These are phyloP conservation scores for Solanum chaucha DNA, from an alignment of 257 asterid genomes.

Conservation along the genomic window DNA sequence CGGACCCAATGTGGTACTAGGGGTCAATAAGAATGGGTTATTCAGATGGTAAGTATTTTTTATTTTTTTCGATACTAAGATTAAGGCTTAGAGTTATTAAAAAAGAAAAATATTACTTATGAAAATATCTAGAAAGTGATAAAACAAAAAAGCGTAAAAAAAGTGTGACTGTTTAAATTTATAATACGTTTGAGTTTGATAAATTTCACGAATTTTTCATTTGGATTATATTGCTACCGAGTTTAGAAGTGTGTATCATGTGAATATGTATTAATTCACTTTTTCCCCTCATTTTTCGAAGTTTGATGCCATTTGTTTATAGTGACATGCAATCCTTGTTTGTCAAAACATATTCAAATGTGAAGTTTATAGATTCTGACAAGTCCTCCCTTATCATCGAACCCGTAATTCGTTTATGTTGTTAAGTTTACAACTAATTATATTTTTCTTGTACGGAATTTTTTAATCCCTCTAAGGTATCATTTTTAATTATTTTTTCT, in stretches of 20 bases:
- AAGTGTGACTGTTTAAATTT: not conserved
- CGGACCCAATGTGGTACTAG: not conserved
- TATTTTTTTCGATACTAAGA: fast-evolving
- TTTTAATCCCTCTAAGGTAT: no score
- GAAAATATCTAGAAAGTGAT: not conserved
- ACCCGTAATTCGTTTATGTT: no score
- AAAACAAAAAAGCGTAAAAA: not conserved
- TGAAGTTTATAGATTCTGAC: not conserved
- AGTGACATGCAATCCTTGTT: not conserved
- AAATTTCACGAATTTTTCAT: not conserved
- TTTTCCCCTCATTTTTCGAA: not conserved
- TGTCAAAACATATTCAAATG: not conserved
- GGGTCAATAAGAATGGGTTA: not conserved
- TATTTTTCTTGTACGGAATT: no score
- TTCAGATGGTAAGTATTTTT: not conserved
- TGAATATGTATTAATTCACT: not conserved
- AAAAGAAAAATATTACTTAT: not conserved
- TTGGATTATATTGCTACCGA: not conserved
- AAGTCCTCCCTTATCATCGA: not conserved
- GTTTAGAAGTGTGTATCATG: not conserved
- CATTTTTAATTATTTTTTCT: no score
- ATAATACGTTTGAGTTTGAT: fast-evolving
- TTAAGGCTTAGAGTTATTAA: fast-evolving
- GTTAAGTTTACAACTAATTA: no score
- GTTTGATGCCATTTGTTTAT: not conserved